Evolutionary conservation across 176 grass and related monocot genomes (phyloP).

Genomic region (Triticum dicoccoides): DNA sequence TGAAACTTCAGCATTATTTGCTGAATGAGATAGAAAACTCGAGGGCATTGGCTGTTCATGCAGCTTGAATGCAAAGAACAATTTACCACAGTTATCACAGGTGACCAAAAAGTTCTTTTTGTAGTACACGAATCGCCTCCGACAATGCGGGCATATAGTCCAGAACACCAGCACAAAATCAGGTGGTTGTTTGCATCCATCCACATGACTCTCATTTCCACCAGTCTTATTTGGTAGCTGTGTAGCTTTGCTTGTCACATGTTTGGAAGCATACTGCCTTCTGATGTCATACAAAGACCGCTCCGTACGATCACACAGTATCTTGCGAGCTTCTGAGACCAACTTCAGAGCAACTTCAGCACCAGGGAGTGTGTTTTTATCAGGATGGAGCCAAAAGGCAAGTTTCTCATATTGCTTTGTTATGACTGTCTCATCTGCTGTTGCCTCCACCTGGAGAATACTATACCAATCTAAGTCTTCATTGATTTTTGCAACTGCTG

Average conservation of each 20-base stretch:
- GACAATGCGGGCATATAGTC: slow-evolving; percentile 28
- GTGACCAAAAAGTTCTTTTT: slow-evolving; percentile 18
- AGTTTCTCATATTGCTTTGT: slow-evolving; percentile 62
- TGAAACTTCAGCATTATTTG: slow-evolving; percentile 1
- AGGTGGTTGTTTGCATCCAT: not conserved
- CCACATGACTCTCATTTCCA: slow-evolving; percentile 22
- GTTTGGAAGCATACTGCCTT: slow-evolving; percentile 29
- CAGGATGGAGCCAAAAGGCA: slow-evolving; percentile 61
- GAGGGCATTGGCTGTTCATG: slow-evolving; percentile 24
- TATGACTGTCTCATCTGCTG: slow-evolving; percentile 44
- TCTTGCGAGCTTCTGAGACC: slow-evolving; percentile 56
- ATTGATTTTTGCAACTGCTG: slow-evolving; percentile 41
- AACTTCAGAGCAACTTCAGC: slow-evolving; percentile 73
- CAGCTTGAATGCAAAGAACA: slow-evolving; percentile 36
- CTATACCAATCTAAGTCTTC: slow-evolving; percentile 57
- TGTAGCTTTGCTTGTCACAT: not conserved
- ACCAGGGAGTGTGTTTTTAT: slow-evolving; percentile 64
- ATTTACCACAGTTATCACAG: slow-evolving; percentile 24
- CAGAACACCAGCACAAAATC: slow-evolving; percentile 10
- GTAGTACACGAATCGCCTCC: slow-evolving; percentile 26
- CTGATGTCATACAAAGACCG: slow-evolving; percentile 55
- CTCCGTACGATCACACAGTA: slow-evolving; percentile 44
- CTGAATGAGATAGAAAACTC: slow-evolving; percentile 8
- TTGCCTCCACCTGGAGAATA: slow-evolving; percentile 54
- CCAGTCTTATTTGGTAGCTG: not conserved